These are phyloP conservation scores for Castanospermum australe DNA, from an alignment of 306 rosid genomes.

Conservation along the genomic window DNA sequence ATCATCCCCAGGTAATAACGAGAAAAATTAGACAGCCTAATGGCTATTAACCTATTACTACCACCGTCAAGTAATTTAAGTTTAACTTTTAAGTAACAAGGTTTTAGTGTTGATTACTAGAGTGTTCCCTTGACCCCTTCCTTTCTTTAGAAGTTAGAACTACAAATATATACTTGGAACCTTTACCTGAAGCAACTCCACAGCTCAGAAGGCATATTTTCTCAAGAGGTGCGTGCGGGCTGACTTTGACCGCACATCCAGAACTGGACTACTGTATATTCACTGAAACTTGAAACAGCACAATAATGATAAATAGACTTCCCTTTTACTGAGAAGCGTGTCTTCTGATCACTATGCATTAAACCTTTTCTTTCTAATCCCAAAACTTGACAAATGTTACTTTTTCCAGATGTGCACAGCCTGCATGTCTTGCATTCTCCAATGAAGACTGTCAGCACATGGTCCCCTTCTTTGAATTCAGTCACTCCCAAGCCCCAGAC, in stretches of 20 bases:
- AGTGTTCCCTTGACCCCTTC: neutral
- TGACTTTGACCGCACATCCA: slow-evolving; percentile 93
- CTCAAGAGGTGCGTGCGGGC: slow-evolving; percentile 67
- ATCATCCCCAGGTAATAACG: neutral
- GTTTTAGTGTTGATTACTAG: neutral
- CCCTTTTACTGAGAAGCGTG: slow-evolving; percentile 84
- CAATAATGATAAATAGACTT: slow-evolving; percentile 87
- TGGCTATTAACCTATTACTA: neutral
- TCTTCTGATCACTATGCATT: slow-evolving; percentile 93
- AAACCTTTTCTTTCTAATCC: slow-evolving; percentile 87
- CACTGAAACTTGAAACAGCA: slow-evolving; percentile 96
- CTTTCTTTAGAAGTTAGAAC: neutral
- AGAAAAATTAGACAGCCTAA: neutral
- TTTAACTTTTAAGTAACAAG: neutral
- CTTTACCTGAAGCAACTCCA: slow-evolving; percentile 92
- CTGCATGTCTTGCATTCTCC: slow-evolving; percentile 87
- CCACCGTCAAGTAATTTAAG: neutral
- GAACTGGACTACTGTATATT: slow-evolving; percentile 88
- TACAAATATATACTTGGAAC: neutral
- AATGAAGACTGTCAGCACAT: slow-evolving; percentile 85
- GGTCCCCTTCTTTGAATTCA: slow-evolving; percentile 82
- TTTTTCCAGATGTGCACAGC: slow-evolving; percentile 78
- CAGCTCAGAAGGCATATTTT: slow-evolving; percentile 90
- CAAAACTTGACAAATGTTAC: slow-evolving; percentile 75
- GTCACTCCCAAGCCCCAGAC: slow-evolving; percentile 81